A percentile compares a stretch with the other conserved stretches of the same genome.
These are phyloP conservation scores for Colletotrichum falcatum DNA, from an alignment of 2,329 filamentous ascomycete genomes.

Conservation along the genomic window DNA sequence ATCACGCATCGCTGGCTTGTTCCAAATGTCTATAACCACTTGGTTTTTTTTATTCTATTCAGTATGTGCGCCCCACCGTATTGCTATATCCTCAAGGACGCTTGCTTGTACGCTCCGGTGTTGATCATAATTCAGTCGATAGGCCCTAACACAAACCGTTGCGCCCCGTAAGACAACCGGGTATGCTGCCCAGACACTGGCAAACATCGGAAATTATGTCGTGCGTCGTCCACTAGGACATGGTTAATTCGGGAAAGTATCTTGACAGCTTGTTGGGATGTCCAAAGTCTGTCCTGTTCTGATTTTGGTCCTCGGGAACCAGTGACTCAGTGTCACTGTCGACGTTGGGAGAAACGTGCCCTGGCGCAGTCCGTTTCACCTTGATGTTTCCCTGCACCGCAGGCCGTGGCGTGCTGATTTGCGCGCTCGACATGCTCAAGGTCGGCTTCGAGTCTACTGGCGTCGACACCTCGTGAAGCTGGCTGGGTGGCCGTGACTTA, in stretches of 20 bases:
- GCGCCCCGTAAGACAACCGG: not conserved
- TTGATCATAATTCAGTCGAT: not conserved
- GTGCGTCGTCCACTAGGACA: slow-evolving; percentile 25
- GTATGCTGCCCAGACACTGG: not conserved
- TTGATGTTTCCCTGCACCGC: slow-evolving; percentile 42
- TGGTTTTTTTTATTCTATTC: not conserved
- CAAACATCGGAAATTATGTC: not conserved
- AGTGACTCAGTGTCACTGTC: slow-evolving; percentile 41
- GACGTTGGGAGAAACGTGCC: slow-evolving; percentile 15
- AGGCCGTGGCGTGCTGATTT: slow-evolving; percentile 24
- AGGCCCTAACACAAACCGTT: not conserved
- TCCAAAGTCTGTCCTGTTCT: slow-evolving; percentile 39
- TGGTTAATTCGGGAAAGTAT: slow-evolving; percentile 42
- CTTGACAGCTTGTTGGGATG: slow-evolving; percentile 43
- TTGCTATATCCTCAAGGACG: not conserved
- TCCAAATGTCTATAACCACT: not conserved
- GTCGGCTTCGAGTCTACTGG: slow-evolving; percentile 34
- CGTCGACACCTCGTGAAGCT: slow-evolving; percentile 35
- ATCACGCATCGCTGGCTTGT: not conserved
- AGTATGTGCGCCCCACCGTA: no score
- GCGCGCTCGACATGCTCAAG: slow-evolving; percentile 35
- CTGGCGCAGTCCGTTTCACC: slow-evolving; percentile 39
- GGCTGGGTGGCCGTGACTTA: slow-evolving; percentile 36
- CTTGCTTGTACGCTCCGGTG: not conserved
- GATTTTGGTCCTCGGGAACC: slow-evolving; percentile 32